A percentile compares a stretch with the other conserved stretches of the same genome.
Conservation (phyloP, 345 rosid species). For the Firmiana major region DNA sequence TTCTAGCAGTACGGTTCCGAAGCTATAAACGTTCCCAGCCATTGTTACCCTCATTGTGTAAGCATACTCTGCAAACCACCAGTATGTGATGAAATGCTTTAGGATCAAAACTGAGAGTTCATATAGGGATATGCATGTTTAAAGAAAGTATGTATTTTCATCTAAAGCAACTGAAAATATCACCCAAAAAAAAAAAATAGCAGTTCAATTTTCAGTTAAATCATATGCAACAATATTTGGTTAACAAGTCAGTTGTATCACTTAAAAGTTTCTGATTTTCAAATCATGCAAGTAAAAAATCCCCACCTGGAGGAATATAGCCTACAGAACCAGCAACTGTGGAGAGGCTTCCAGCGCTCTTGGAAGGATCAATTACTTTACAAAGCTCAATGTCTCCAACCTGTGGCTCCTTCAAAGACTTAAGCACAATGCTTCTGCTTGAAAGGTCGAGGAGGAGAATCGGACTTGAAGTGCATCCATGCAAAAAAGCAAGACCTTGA, state of each 20-base stretch:
- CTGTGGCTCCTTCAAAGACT: constrained; percentile 69
- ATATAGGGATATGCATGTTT: neutral
- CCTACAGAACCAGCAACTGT: constrained; percentile 86
- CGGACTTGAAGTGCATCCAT: constrained; percentile 56
- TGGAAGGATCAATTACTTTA: constrained; percentile 77
- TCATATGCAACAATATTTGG: neutral
- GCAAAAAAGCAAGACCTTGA: constrained; percentile 80
- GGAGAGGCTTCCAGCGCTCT: constrained; percentile 80
- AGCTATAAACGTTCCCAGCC: constrained; percentile 81
- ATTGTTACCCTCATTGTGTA: constrained; percentile 85
- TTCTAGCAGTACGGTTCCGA: constrained; percentile 75
- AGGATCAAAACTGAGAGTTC: neutral
- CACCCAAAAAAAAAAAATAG: neutral
- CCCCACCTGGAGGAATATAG: constrained; percentile 79
- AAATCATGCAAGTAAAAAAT: neutral
- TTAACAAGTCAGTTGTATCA: neutral
- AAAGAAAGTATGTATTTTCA: neutral
- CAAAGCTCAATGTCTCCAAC: constrained; percentile 86
- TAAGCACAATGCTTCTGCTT: constrained; percentile 66
- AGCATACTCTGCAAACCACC: constrained; percentile 69
- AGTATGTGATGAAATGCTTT: neutral
- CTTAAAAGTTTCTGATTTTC: neutral
- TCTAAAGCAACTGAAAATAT: neutral
- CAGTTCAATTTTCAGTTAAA: neutral
- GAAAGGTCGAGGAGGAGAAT: constrained; percentile 80